Base-by-base conservation (phyloP, 768 basidiomycete species). In the Sporobolomyces phaffii region DNA sequence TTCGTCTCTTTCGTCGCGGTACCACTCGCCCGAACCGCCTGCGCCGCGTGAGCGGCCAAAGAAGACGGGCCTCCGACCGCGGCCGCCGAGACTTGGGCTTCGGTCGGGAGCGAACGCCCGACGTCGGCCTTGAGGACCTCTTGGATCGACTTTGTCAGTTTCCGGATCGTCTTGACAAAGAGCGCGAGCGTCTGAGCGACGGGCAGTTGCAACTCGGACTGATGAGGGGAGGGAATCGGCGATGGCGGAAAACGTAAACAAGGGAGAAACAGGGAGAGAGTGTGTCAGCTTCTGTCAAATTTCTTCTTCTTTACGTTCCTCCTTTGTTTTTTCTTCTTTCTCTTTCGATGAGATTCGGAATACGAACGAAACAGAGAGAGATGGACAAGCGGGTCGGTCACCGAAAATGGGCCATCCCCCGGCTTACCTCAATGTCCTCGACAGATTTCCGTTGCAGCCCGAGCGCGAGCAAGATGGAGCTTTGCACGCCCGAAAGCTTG, bases 91-190 rank as follows among this genome's bases (percentile, higher is more conserved):
- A 68, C 60, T 40, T 62, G 53, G 8, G 61, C 41, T 38, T 64
- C 62, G 22, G 67, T 49, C 4, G 72, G 72, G 14, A 74, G 62
- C 20, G 67, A 59, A 26, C 65, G 60, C 20, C 56, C 69, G 33
- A 70, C 71, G 40, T 73, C 74, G 36, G 60, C 64, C 60, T 75
- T 73, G 31, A 75, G 75, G 7, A 78, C 52, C 56, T 76, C 73
- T 57, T 76, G 67, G 61, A 72, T 34, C 66, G 79, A 54, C 77
- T 80, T 85, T 1, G 85, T 87, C 13, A 83, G 83, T 77, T 89
- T 91, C 70, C 90, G 85, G 57, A 98, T 79, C 43, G 91, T 81
- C 80, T 98, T 98, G 71, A 86, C 87, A 78, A 99, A 92, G 40
- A 97, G 80, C 0, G 94, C 94, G 10, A 99, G 82, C 3, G 84